Conservation (phyloP, 2,329 filamentous ascomycete genomes). For the Aspergillus sp. region DNA sequence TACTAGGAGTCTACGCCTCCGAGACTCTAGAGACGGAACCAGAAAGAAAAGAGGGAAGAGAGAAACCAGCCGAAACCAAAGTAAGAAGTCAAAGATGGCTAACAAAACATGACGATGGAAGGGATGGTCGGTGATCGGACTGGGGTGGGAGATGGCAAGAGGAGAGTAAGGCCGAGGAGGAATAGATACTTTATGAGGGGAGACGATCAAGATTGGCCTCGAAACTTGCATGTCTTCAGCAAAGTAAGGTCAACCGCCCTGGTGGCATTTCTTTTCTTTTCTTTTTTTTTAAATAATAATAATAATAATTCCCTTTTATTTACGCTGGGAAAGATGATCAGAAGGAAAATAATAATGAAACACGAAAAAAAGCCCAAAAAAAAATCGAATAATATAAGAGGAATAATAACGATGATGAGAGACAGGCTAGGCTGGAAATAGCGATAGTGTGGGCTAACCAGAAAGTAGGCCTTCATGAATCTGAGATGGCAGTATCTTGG, state of each 20-base stretch:
- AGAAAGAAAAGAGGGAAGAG: neutral
- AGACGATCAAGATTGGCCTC: constrained; percentile 15
- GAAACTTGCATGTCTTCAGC: constrained; percentile 11
- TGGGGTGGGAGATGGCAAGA: constrained; percentile 1
- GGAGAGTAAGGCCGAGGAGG: constrained; percentile 7
- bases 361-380: constrained; percentile 16
- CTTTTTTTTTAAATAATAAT: neutral
- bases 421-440: constrained; percentile 20
- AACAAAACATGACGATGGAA: constrained; percentile 6
- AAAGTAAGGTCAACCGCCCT: constrained; percentile 15
- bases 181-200: constrained; percentile 1
- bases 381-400: neutral
- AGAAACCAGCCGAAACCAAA: constrained; percentile 25
- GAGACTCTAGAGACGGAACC: neutral
- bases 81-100: neutral
- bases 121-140: constrained; percentile 8
- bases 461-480: constrained; percentile 13
- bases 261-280: constrained; percentile 5
- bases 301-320: constrained; percentile 4
- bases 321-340: constrained; percentile 1
- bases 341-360: constrained; percentile 13
- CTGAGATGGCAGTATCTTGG: constrained; percentile 13
- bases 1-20: neutral
- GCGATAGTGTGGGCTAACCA: constrained; percentile 20
- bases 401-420: neutral